Percentiles rank a stretch among this genome's conserved stretches.
Conservation (phyloP, 352 stramenopile species). For the Pythium volutum region DNA sequence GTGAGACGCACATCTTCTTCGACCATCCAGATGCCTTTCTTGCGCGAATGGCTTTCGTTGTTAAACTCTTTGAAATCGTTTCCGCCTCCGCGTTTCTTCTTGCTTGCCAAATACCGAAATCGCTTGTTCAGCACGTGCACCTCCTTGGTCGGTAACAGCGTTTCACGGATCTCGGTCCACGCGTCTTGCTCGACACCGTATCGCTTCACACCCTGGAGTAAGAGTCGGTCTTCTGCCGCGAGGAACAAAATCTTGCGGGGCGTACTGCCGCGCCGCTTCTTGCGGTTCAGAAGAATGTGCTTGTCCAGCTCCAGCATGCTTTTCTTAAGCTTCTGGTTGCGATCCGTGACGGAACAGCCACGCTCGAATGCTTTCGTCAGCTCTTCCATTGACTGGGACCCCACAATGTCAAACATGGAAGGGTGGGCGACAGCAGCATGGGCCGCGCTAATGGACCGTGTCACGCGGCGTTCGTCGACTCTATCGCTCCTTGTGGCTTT, state of each 20-base stretch:
- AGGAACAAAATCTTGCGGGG: slow-evolving; percentile 37
- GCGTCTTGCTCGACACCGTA: slow-evolving; percentile 45
- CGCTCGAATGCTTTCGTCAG: slow-evolving; percentile 42
- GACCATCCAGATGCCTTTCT: slow-evolving; percentile 53
- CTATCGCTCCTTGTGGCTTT: slow-evolving; percentile 2
- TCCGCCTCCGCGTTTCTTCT: slow-evolving; percentile 38
- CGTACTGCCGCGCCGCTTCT: slow-evolving; percentile 26
- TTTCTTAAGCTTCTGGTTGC: slow-evolving; percentile 47
- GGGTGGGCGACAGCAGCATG: slow-evolving; percentile 76
- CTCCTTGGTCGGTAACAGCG: slow-evolving; percentile 65
- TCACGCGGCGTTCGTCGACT: slow-evolving; percentile 55
- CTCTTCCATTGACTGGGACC: slow-evolving; percentile 56
- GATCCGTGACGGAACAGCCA: slow-evolving; percentile 46
- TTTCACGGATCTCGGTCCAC: slow-evolving; percentile 59
- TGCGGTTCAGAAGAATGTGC: slow-evolving; percentile 44
- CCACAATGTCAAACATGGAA: slow-evolving; percentile 86
- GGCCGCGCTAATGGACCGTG: slow-evolving; percentile 70
- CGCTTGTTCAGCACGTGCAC: slow-evolving; percentile 46
- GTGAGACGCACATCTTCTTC: slow-evolving; percentile 81
- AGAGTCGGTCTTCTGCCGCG: slow-evolving; percentile 52
- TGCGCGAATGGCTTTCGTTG: slow-evolving; percentile 33
- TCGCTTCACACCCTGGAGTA: slow-evolving; percentile 67
- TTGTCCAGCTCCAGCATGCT: slow-evolving; percentile 71
- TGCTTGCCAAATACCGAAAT: slow-evolving; percentile 68
- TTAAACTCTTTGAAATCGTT: slow-evolving; percentile 66